Percentiles rank a stretch among this genome's conserved stretches.
Conservation (phyloP, 129 eudicot species). For the Tagetes erecta region DNA sequence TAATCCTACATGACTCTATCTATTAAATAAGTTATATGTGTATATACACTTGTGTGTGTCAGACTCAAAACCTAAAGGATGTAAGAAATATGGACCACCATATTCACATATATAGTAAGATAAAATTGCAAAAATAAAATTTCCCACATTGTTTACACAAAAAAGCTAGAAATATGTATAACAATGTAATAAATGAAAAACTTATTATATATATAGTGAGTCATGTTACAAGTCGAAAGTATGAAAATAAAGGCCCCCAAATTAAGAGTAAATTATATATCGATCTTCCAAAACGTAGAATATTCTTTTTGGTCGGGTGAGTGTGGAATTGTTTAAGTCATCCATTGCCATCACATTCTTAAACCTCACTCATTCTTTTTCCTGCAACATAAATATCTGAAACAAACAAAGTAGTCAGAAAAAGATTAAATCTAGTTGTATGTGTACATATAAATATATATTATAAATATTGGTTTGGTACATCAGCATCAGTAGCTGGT, state of each 20-base stretch:
- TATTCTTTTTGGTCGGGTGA: slow-evolving; percentile 47
- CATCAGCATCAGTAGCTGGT: slow-evolving; percentile 70
- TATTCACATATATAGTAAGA: slow-evolving; percentile 1
- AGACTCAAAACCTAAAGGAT: not conserved
- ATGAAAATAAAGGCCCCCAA: slow-evolving; percentile 33
- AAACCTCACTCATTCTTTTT: slow-evolving; percentile 27
- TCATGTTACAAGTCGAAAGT: slow-evolving; percentile 31
- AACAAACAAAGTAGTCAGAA: slow-evolving; percentile 32
- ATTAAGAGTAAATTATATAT: slow-evolving; percentile 10
- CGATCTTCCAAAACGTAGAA: slow-evolving; percentile 22
- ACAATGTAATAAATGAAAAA: not conserved
- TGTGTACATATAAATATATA: slow-evolving; percentile 11
- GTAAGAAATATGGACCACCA: slow-evolving; percentile 8
- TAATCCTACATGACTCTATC: too few species aligned
- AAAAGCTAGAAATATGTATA: not conserved
- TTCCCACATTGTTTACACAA: slow-evolving; percentile 6
- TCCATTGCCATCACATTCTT: slow-evolving; percentile 51
- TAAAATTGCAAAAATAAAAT: slow-evolving; percentile 16
- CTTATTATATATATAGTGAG: not conserved
- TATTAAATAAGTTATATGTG: too few species aligned
- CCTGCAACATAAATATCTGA: slow-evolving; percentile 26
- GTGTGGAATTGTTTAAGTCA: slow-evolving; percentile 36
- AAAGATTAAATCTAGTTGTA: slow-evolving; percentile 15
- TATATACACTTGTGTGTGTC: too few species aligned
- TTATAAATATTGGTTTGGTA: not conserved